Base-by-base conservation (phyloP, 129 eudicot species). In the Ambrosia artemisiifolia region DNA sequence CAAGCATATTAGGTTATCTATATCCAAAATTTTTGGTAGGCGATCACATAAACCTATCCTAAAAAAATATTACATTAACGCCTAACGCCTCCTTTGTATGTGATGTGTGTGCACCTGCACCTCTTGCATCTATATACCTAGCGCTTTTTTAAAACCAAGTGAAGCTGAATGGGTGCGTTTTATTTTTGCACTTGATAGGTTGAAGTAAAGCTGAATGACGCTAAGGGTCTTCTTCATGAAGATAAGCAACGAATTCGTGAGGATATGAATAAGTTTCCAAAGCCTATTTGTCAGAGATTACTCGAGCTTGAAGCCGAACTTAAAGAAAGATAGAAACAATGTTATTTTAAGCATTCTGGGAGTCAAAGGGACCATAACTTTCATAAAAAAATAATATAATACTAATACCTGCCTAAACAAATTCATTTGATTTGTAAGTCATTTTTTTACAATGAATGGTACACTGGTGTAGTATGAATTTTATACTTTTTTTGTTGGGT, bases 281-380 rank as follows among this genome's bases (percentile, higher is more conserved):
- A 84, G 72, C 96, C 93, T 17, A 55, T 89, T n/a, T 84, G 85
- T 54, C 93, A 89, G 77, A 86, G 84, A 74, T 60, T 86, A 70
- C 79, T 65, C 1, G 83, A 80, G 71, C 86, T 89, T 65, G 96
- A 89, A 78, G 84, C 83, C 53, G 93, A 89, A 76, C 93, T 89
- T 19, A 89, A 80, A 83, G 93, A 81, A 19, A 80, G 92, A 76
- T 89, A 82, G 80, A 24, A 46, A 16, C 10, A 46, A 54, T 17
- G 9, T n/a, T 47, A 20, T 67, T 49, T 69, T 46, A 3, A 32
- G 46, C 69, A 14, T 16, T 49, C 70, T 71, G 34, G 24, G 48
- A 67, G 63, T 68, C 51, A 43, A 67, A 34, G 72, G 57, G 57
- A 38, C 69, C 35, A 34, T 73, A 73, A 44, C 70, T 68, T 46